These are phyloP conservation scores for Xylaria sp. DNA, from an alignment of 2,329 filamentous ascomycete genomes.

Conservation along the genomic window DNA sequence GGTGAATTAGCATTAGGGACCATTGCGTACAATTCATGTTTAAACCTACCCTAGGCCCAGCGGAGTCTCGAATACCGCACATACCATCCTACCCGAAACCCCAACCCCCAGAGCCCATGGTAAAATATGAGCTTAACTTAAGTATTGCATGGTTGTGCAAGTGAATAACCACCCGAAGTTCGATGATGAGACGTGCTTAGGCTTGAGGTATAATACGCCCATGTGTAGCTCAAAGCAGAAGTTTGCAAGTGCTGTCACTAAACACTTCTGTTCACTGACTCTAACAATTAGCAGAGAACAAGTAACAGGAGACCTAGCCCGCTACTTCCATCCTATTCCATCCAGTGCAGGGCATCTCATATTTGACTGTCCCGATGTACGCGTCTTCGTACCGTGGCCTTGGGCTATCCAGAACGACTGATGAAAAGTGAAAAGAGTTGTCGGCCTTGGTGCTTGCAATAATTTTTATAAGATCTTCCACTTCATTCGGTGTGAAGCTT, in stretches of 20 bases:
- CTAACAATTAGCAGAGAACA: neutral
- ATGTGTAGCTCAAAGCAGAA: neutral
- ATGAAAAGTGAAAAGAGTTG: neutral
- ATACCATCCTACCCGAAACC: neutral
- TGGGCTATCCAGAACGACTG: no score
- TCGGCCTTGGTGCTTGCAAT: neutral
- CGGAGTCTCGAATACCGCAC: neutral
- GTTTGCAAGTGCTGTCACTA: neutral
- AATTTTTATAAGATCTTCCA: neutral
- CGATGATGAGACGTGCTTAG: neutral
- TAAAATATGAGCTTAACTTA: neutral
- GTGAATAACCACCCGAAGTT: neutral
- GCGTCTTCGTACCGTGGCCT: no score
- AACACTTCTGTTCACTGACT: neutral
- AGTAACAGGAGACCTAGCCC: neutral
- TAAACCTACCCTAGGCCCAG: neutral
- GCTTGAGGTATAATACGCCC: neutral
- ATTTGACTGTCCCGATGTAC: no score
- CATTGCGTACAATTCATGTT: conserved; percentile 40
- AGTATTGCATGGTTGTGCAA: neutral
- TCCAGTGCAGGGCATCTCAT: no score
- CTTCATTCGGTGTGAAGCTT: no score
- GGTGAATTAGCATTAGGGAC: conserved; percentile 47
- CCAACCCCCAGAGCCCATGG: no score
- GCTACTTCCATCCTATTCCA: neutral